Evolutionary conservation across 106 monocot species (phyloP).

Genomic region (Gastrodia elata): DNA sequence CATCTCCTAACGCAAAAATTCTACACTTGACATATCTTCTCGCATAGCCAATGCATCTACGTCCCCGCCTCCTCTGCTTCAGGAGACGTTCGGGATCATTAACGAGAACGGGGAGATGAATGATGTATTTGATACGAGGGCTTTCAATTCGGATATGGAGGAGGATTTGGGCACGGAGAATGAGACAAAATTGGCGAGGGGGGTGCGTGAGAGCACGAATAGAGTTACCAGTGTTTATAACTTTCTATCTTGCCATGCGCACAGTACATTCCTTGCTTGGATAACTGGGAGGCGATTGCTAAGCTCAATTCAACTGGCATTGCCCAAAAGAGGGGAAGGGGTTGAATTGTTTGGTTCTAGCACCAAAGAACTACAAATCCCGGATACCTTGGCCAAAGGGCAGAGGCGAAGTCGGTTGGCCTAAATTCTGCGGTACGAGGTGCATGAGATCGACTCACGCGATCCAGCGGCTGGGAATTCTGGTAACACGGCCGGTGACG

Average conservation of each 20-base stretch:
- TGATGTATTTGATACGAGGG: constrained; percentile 40
- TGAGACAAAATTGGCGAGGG: constrained; percentile 7
- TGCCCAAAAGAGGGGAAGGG: constrained; percentile 45
- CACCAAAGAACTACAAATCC: constrained; percentile 59
- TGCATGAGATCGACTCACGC: too few relatives aligned
- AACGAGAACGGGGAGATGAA: constrained; percentile 69
- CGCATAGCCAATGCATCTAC: constrained; percentile 12
- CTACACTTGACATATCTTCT: constrained; percentile 7
- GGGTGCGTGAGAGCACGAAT: neutral
- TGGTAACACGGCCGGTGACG: too few relatives aligned
- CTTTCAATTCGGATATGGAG: constrained; percentile 25
- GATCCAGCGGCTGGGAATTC: too few relatives aligned
- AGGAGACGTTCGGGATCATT: constrained; percentile 58
- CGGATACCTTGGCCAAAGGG: constrained; percentile 86
- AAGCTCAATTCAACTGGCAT: constrained; percentile 68
- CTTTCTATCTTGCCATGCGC: constrained; percentile 44
- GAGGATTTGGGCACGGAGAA: constrained; percentile 11
- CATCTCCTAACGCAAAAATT: constrained; percentile 31
- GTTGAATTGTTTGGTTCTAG: constrained; percentile 59
- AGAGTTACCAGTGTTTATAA: constrained; percentile 27
- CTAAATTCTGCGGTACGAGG: too few relatives aligned
- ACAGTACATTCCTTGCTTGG: constrained; percentile 88
- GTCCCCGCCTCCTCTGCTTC: constrained; percentile 26
- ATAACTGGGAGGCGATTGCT: constrained; percentile 56
- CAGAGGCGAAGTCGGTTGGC: constrained; percentile 55